Conservation (phyloP, 129 eudicot species). For the Ambrosia trifida region DNA sequence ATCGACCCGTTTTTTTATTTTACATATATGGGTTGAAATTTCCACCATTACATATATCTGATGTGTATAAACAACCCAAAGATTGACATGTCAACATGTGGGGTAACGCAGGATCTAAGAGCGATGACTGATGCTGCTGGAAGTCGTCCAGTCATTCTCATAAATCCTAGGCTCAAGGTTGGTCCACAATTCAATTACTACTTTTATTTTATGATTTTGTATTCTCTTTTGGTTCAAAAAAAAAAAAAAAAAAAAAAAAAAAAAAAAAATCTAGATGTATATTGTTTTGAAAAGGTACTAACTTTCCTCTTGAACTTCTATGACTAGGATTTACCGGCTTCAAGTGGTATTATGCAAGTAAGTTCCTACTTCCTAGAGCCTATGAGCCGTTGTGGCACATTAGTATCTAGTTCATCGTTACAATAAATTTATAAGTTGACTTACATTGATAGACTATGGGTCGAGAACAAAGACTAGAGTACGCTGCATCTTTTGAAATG, state of each 20-base stretch:
- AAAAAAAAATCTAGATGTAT: neutral
- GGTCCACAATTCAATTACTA: conserved; percentile 12
- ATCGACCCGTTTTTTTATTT: conserved; percentile 1
- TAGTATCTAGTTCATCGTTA: conserved; percentile 6
- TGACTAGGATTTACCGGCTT: conserved; percentile 85
- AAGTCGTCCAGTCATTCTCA: conserved; percentile 86
- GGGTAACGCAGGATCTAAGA: conserved; percentile 73
- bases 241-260: too few species aligned
- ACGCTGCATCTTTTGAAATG: conserved; percentile 91
- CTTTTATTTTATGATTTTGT: neutral
- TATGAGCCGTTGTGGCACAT: conserved; percentile 1
- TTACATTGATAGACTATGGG: conserved; percentile 80
- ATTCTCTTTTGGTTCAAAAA: conserved; percentile 12
- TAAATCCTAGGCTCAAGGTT: conserved; percentile 95
- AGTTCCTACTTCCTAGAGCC: conserved; percentile 32
- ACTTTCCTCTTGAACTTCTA: conserved; percentile 25
- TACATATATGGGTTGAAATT: neutral
- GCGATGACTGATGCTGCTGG: conserved; percentile 99
- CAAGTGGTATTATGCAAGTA: conserved; percentile 99
- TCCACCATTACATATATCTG: neutral
- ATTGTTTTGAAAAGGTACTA: conserved; percentile 23
- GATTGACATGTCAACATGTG: conserved; percentile 27
- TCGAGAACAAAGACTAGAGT: conserved; percentile 90
- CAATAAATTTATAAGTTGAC: conserved; percentile 23
- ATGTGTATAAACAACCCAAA: conserved; percentile 2